These are phyloP conservation scores for Colletotrichum sp. DNA, from an alignment of 2,329 filamentous ascomycete genomes.

Conservation along the genomic window DNA sequence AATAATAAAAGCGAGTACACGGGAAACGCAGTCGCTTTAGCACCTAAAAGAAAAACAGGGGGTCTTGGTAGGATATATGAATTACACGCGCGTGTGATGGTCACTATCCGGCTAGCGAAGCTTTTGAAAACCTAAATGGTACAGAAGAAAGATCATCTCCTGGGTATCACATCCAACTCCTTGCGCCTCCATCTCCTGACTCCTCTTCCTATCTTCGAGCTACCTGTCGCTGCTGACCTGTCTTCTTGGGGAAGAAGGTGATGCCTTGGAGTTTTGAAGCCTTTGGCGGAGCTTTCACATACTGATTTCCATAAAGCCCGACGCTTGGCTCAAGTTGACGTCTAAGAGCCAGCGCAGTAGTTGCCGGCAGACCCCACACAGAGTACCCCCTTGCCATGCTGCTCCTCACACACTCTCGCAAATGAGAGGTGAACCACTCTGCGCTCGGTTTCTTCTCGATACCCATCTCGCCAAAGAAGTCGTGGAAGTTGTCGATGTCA, in stretches of 20 bases:
- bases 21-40: neutral
- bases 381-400: constrained; percentile 39
- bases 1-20: neutral
- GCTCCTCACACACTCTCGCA: constrained; percentile 36
- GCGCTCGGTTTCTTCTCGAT: constrained; percentile 29
- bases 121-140: neutral
- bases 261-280: neutral
- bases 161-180: neutral
- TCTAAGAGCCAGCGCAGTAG: neutral
- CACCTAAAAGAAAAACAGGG: neutral
- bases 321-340: neutral
- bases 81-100: neutral
- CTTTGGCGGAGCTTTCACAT: neutral
- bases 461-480: constrained; percentile 49
- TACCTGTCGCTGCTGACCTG: neutral
- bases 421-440: constrained; percentile 32
- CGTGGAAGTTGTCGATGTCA: constrained; percentile 43
- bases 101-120: neutral
- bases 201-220: neutral
- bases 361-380: neutral
- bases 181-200: neutral
- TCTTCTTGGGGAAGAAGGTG: neutral
- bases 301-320: neutral
- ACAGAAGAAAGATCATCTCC: too few relatives aligned
- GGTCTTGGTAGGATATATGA: neutral